These are phyloP conservation scores for Cercospora sp. DNA, from an alignment of 2,329 filamentous ascomycete species.

Conservation along the genomic window DNA sequence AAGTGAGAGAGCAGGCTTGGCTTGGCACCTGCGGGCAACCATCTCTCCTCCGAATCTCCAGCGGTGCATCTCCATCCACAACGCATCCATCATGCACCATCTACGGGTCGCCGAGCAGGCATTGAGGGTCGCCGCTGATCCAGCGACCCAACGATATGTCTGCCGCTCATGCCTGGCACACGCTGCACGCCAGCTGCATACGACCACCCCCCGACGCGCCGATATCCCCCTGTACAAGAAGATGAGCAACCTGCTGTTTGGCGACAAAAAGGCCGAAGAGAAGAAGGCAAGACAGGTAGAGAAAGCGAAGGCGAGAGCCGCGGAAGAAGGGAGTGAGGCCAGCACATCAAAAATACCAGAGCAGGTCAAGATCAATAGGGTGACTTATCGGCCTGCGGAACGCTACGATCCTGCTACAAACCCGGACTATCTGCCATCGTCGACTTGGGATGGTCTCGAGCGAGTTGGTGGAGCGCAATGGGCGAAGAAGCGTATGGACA, in stretches of 20 bases:
- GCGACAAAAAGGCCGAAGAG: constrained; percentile 29
- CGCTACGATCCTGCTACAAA: constrained; percentile 28
- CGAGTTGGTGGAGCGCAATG: constrained; percentile 54
- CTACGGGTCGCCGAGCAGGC: constrained; percentile 31
- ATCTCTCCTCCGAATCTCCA: constrained; percentile 11
- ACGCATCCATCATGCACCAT: constrained; percentile 26
- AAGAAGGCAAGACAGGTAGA: constrained; percentile 19
- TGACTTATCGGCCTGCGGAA: constrained; percentile 30
- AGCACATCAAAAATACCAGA: background rate
- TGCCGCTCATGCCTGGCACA: constrained; percentile 35
- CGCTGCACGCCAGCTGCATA: constrained; percentile 32
- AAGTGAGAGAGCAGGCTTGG: background rate
- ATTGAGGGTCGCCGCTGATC: constrained; percentile 28
- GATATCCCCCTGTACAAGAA: constrained; percentile 32
- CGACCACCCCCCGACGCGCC: constrained; percentile 24
- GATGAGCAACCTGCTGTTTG: constrained; percentile 32
- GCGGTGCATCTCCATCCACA: background rate
- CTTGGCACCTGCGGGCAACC: constrained; percentile 5
- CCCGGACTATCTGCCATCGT: constrained; percentile 48
- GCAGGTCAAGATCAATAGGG: constrained; percentile 13
- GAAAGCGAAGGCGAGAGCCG: constrained; percentile 8
- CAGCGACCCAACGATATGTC: constrained; percentile 28
- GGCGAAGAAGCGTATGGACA: constrained; percentile 39
- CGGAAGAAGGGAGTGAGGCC: background rate
- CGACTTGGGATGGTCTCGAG: constrained; percentile 55